Conservation (phyloP, 129 eudicot genomes). For the sunflower (Helianthus annuus) region HanXRQr2.0-SUNRISE NC_035433.2:140233081-140233580, state of each 20-base stretch:
- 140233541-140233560: constrained; percentile 60
- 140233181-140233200: not conserved
- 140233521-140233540: constrained; percentile 60
- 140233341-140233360: constrained; percentile 14
- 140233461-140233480: constrained; percentile 5
- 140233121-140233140: too few species aligned
- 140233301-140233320: not conserved
- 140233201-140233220: not conserved
- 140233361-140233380: constrained; percentile 9
- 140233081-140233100: too few species aligned
- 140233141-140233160: too few species aligned
- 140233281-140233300: not conserved
- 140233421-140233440: constrained; percentile 21
- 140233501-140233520: constrained; percentile 16
- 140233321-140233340: not conserved
- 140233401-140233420: constrained; percentile 17
- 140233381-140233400: constrained; percentile 19
- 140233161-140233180: too few species aligned
- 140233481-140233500: constrained; percentile 3
- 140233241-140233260: not conserved
- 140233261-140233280: not conserved
- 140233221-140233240: not conserved
- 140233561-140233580: constrained; percentile 27
- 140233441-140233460: constrained; percentile 20
- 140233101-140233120: too few species aligned